Evolutionary conservation across 2,329 filamentous ascomycete species (phyloP).

Genomic region (Madurella fahalii): DNA sequence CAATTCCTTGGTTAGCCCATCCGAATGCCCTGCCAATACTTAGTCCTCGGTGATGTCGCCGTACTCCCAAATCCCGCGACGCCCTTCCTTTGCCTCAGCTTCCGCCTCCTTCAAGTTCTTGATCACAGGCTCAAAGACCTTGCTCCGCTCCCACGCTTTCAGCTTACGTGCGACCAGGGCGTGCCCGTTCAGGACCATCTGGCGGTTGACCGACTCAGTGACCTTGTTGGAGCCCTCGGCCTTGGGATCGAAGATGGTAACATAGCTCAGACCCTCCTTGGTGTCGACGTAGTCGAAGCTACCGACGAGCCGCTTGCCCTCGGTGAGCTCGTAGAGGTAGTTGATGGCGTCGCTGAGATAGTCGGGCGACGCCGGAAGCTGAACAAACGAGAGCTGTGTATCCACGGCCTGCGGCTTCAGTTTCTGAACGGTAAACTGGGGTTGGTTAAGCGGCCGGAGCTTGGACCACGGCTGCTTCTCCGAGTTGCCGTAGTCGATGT

Average conservation of each 20-base stretch:
- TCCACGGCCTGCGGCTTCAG: slow-evolving; percentile 85
- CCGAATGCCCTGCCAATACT: slow-evolving; percentile 7
- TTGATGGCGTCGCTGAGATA: slow-evolving; percentile 78
- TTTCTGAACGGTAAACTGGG: slow-evolving; percentile 74
- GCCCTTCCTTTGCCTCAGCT: slow-evolving; percentile 71
- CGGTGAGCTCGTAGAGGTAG: slow-evolving; percentile 71
- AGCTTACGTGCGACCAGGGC: slow-evolving; percentile 91
- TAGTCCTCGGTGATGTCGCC: slow-evolving; percentile 92
- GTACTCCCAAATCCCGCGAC: slow-evolving; percentile 96
- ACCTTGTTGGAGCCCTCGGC: slow-evolving; percentile 46
- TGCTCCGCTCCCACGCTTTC: slow-evolving; percentile 80
- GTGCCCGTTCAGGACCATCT: slow-evolving; percentile 76
- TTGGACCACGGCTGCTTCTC: slow-evolving; percentile 82
- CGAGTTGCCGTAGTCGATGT: slow-evolving; percentile 94
- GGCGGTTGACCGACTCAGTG: slow-evolving; percentile 78
- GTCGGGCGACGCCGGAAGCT: slow-evolving; percentile 76
- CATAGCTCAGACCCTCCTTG: slow-evolving; percentile 76
- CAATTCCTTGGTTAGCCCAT: neutral
- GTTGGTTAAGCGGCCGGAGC: slow-evolving; percentile 74
- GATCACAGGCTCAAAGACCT: slow-evolving; percentile 65
- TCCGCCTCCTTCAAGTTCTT: slow-evolving; percentile 69
- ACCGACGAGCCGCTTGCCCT: slow-evolving; percentile 74
- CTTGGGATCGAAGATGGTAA: slow-evolving; percentile 82
- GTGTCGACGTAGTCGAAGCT: slow-evolving; percentile 80
- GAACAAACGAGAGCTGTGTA: slow-evolving; percentile 80